Conservation (phyloP, 352 stramenopile species). For the Globisporangium mamillatum region DNA sequence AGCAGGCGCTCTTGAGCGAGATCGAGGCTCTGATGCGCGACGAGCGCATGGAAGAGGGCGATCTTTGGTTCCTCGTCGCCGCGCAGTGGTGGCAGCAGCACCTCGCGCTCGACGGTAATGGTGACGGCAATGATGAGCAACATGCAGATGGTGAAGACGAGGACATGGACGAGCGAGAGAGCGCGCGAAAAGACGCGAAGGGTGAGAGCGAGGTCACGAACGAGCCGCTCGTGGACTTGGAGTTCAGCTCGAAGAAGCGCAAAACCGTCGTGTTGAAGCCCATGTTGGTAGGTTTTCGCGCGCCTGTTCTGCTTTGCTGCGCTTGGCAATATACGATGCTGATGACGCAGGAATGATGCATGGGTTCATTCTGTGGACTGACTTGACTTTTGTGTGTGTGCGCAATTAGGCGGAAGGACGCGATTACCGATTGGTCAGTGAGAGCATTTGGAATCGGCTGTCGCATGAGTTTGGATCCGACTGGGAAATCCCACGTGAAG, state of each 20-base stretch:
- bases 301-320: background rate
- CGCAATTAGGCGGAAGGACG: constrained; percentile 43
- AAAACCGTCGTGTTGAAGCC: constrained; percentile 48
- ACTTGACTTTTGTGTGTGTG: background rate
- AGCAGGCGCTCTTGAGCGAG: constrained; percentile 19
- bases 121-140: constrained; percentile 8
- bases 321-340: background rate
- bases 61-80: constrained; percentile 62
- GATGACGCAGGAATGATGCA: background rate
- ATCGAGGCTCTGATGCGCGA: constrained; percentile 24
- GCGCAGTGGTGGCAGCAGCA: constrained; percentile 50
- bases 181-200: background rate
- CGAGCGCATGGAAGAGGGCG: constrained; percentile 42
- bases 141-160: constrained; percentile 16
- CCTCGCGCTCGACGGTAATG: constrained; percentile 19
- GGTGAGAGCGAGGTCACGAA: constrained; percentile 24
- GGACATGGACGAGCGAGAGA: constrained; percentile 17
- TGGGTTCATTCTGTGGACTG: constrained; percentile 3
- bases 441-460: constrained; percentile 67
- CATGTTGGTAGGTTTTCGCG: constrained; percentile 39
- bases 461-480: constrained; percentile 62
- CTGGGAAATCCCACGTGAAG: constrained; percentile 64
- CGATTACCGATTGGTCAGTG: constrained; percentile 68
- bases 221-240: constrained; percentile 45
- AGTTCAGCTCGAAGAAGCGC: constrained; percentile 39